phyloP scores from a whole-genome alignment of 2,329 filamentous ascomycete genomes.

The Neodidymelliopsis sp. region DNA sequence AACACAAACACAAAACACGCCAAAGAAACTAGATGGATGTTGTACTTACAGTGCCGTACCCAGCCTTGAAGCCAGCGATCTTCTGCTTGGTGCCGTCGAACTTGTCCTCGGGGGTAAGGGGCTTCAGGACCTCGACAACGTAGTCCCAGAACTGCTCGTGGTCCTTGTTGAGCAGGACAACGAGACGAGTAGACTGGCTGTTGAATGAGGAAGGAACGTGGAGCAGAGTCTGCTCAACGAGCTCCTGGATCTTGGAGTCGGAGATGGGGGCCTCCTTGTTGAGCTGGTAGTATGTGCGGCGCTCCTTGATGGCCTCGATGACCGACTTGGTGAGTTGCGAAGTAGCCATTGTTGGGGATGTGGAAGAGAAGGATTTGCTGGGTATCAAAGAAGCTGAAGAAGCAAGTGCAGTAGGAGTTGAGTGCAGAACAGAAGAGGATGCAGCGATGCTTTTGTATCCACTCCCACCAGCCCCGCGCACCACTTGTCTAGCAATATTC shows the following conservation, averaged over 20 bases:
- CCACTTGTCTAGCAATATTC: constrained; percentile 39
- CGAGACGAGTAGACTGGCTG: constrained; percentile 79
- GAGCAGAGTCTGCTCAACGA: constrained; percentile 66
- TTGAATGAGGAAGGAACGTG: constrained; percentile 86
- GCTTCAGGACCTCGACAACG: constrained; percentile 68
- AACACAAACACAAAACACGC: neutral
- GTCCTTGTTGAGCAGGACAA: constrained; percentile 81
- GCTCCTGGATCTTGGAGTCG: constrained; percentile 67
- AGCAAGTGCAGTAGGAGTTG: constrained; percentile 8
- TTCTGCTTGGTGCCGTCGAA: constrained; percentile 64
- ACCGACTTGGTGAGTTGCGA: constrained; percentile 26
- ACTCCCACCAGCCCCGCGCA: constrained; percentile 21
- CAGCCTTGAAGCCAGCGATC: constrained; percentile 70
- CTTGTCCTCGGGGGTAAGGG: constrained; percentile 70
- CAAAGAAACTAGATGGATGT: neutral
- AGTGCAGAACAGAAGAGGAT: constrained; percentile 16
- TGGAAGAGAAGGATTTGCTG: constrained; percentile 26
- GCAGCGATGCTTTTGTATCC: constrained; percentile 32
- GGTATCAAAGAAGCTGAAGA: constrained; percentile 16
- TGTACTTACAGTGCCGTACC: constrained; percentile 74
- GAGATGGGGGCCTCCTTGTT: constrained; percentile 68
- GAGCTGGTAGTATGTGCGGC: constrained; percentile 74
- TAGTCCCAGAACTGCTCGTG: constrained; percentile 90
- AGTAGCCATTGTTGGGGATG: constrained; percentile 47
- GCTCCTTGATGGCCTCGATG: constrained; percentile 69